Base-by-base conservation (phyloP, 192 early-diverging fungal genomes). In the Spizellomyces punctatus region DNA sequence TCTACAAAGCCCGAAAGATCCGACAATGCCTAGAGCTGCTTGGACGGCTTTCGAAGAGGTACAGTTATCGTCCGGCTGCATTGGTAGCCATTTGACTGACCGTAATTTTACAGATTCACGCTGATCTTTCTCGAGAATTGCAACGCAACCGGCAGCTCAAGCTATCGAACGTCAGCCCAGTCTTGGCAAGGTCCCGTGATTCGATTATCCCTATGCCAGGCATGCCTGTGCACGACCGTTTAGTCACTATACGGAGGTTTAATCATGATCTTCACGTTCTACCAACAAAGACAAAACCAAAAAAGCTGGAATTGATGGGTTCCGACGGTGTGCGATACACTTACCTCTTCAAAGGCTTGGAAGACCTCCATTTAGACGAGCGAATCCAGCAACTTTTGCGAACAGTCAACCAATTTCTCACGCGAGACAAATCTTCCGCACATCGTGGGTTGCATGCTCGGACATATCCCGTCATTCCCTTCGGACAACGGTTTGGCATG, bases 331-430 rank as follows among this genome's bases (percentile, higher is more conserved):
- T 64, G 14, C 67, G 75, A 19, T 83, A 91, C 79, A 64, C 87
- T 17, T 99, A 92, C 59, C 79, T 99, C 4, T 87, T 99, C 42
- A 99, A 99, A 73, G 96, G 96, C 4, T 78, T 88, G 46, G 96
- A 99, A 77, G 94, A 98, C 79, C 72, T 96, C 59, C 93, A 95
- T 73, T 74, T 96, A 49, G 96, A 99, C 69, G 94, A 98, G 70
- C 83, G 93, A 46, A 88, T 95, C 7, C 95, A 96, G 87, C 95
- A 96, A 74, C 69, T 93, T 5, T 27, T 95, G 0, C 65, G 74
- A 16, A 88, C 83, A 14, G 76, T 83, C 27, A 94, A 95, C 59
- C 66, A 74, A 0, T 71, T 94, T 43, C 67, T 94, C 4, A 60
- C 73, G 27, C 69, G 82, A 10, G 89, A 93, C 69, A 84, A 84